Conservation (phyloP, 306 rosid species). For the Cucurbita pepo region DNA sequence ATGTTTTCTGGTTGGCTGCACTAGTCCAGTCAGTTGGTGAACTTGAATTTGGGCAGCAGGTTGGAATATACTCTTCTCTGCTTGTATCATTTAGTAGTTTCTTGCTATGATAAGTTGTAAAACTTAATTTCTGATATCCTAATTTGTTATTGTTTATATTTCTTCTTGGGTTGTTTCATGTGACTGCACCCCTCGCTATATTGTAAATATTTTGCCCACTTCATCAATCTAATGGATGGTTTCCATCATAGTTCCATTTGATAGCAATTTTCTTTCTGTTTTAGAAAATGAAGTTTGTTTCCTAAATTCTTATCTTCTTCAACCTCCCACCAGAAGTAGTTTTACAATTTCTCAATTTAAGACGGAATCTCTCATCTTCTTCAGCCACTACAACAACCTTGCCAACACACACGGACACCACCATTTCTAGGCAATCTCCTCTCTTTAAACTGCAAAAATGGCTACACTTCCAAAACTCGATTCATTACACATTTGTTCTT, state of each 20-base stretch:
- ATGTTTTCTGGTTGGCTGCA: slow-evolving; percentile 93
- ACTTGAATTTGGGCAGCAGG: slow-evolving; percentile 97
- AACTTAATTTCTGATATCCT: background rate
- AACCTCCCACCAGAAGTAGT: background rate
- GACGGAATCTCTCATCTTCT: background rate
- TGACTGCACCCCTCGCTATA: background rate
- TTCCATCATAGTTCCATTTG: background rate
- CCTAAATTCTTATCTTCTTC: background rate
- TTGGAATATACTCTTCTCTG: slow-evolving; percentile 5
- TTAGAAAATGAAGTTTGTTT: background rate
- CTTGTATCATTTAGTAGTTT: background rate
- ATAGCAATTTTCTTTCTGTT: background rate
- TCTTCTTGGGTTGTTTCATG: too few relatives aligned
- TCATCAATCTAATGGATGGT: background rate
- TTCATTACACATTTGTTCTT: background rate
- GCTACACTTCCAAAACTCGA: background rate
- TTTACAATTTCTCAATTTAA: background rate
- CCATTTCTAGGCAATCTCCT: background rate
- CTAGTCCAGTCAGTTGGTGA: slow-evolving; percentile 81
- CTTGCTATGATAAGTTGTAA: background rate
- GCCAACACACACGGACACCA: background rate
- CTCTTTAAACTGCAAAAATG: background rate
- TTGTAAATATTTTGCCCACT: background rate
- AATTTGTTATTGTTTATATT: background rate
- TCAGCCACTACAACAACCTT: background rate